phyloP scores from a whole-genome alignment of 1,284 basidiomycete species.

The Papiliotrema laurentii region DNA sequence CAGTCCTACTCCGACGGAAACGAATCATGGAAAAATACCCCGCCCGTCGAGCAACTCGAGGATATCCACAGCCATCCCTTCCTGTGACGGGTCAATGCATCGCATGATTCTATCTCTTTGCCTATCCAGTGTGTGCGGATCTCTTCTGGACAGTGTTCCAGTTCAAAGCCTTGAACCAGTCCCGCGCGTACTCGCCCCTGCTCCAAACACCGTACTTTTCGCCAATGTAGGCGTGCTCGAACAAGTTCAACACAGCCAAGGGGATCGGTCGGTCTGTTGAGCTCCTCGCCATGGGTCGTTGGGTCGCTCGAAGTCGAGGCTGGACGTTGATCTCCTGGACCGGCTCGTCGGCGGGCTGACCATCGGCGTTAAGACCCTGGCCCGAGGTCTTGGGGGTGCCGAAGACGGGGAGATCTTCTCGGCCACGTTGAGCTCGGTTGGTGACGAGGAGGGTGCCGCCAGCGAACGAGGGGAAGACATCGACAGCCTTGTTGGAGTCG shows the following conservation, averaged over 20 bases:
- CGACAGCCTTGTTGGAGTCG: constrained; percentile 23
- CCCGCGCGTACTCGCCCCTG: constrained; percentile 79
- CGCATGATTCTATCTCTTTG: too few species aligned
- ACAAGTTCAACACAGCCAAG: constrained; percentile 71
- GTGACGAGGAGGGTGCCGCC: constrained; percentile 80
- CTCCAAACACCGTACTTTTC: constrained; percentile 91
- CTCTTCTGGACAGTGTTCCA: constrained; percentile 64
- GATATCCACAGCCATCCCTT: too few species aligned
- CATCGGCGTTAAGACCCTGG: background rate
- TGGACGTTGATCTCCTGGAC: background rate
- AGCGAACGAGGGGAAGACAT: constrained; percentile 64
- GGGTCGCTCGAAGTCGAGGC: too few species aligned
- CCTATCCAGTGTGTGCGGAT: too few species aligned
- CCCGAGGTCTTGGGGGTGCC: constrained; percentile 17
- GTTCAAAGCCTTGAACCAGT: constrained; percentile 85
- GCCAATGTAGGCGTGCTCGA: constrained; percentile 87
- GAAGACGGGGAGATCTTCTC: constrained; percentile 27
- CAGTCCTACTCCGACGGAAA: too few species aligned
- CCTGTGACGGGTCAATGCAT: too few species aligned
- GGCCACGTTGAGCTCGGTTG: constrained; percentile 43
- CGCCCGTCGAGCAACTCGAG: too few species aligned
- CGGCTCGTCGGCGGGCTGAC: background rate
- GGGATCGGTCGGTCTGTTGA: constrained; percentile 25
- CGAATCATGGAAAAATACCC: too few species aligned
- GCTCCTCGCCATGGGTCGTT: constrained; percentile 1